Evolutionary conservation across 2,329 filamentous ascomycete genomes (phyloP).

Genomic region (Aureobasidium subglaciale): DNA sequence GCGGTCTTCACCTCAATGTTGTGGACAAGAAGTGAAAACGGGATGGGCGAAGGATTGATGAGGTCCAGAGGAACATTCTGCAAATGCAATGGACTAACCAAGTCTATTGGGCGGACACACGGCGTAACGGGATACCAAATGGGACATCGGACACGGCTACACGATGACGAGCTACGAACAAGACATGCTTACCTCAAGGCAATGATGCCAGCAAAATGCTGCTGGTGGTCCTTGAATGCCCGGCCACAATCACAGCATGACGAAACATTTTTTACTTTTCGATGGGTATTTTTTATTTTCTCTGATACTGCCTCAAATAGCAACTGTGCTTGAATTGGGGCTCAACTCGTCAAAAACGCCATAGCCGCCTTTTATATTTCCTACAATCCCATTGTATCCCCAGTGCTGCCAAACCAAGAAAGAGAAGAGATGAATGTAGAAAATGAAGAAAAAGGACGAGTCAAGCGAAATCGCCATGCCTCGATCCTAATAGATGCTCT

Average conservation of each 20-base stretch:
- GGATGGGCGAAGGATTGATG: background rate
- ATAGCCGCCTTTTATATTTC: background rate
- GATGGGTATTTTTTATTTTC: background rate
- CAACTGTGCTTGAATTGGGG: background rate
- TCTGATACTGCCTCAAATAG: background rate
- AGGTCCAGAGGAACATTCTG: too few species aligned
- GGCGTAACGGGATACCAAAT: too few species aligned
- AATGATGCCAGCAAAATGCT: too few species aligned
- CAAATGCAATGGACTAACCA: too few species aligned
- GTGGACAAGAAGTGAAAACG: constrained; percentile 2
- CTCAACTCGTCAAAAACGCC: background rate
- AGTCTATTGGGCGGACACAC: too few species aligned
- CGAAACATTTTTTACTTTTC: too few species aligned
- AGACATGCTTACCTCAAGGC: too few species aligned
- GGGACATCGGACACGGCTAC: too few species aligned
- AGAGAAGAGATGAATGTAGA: background rate
- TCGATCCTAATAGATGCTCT: background rate
- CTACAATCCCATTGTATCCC: background rate
- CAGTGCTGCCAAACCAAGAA: background rate
- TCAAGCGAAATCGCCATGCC: background rate
- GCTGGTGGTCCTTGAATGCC: too few species aligned
- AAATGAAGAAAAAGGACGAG: background rate
- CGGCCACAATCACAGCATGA: too few species aligned
- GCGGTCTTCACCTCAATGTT: background rate
- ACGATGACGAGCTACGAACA: too few species aligned